Evolutionary conservation across 495 filamentous ascomycete species (phyloP).

Genomic region (Lasiosphaeria ovina): DNA sequence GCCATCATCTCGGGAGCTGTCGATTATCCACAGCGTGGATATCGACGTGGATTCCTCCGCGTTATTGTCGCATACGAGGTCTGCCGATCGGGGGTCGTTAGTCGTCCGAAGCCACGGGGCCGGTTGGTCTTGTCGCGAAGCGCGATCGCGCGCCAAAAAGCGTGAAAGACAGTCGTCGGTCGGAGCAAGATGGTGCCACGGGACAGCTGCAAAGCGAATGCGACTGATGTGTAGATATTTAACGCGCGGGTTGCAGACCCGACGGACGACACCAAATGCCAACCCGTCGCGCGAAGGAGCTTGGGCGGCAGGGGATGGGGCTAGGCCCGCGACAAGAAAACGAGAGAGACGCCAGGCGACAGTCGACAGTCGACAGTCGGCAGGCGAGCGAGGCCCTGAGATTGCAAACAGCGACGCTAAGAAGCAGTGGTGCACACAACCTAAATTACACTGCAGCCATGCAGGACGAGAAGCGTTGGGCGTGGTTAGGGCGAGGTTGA

Average conservation of each 20-base stretch:
- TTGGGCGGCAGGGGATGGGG: neutral
- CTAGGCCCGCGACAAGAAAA: conserved; percentile 7
- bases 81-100: conserved; percentile 9
- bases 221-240: conserved; percentile 5
- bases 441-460: conserved; percentile 7
- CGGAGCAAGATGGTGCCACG: neutral
- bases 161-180: neutral
- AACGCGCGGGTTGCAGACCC: neutral
- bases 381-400: neutral
- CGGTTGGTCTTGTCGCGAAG: conserved; percentile 2
- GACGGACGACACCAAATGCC: neutral
- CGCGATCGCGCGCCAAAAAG: neutral
- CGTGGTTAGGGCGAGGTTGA: conserved; percentile 18
- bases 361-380: neutral
- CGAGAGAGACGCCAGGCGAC: neutral
- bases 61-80: conserved; percentile 46
- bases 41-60: conserved; percentile 37
- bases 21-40: conserved; percentile 53
- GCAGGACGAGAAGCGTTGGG: conserved; percentile 10
- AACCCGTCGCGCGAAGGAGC: neutral
- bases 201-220: conserved; percentile 10
- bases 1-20: conserved; percentile 54
- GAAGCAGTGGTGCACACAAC: conserved; percentile 1
- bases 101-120: conserved; percentile 10
- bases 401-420: conserved; percentile 11